Evolutionary conservation across 768 basidiomycete species (phyloP), one percentile per base, ranked within the genome.

Genomic region (Galerina sulciceps): DNA sequence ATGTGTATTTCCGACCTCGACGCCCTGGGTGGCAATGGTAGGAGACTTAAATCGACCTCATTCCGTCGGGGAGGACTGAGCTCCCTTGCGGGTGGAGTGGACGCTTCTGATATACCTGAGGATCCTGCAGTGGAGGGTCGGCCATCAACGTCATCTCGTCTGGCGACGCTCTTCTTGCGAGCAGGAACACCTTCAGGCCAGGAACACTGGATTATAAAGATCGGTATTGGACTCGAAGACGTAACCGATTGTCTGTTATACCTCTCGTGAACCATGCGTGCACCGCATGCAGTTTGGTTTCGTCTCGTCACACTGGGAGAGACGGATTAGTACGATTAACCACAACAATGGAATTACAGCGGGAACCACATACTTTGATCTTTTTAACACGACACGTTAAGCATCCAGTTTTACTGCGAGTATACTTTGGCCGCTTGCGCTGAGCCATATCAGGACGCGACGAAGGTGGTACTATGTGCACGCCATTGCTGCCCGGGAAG

Each of bases 371-470:
- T 62, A 91, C 92, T 85, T 97, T 97, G 69, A 98, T 93, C 81
- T 96, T 93, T 81, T 96, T 95, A 61, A 87, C 85, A 66, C 95
- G 85, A 82, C 95, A 98, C 42, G 93, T 95, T 70, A 96, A 76
- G 71, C 95, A 98, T 20, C 95, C 95, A 1, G 94, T 94, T 78
- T 96, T 95, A 75, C 91, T 93, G 66, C 95, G 85, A 61, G 92
- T 94, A 67, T 96, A 96, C 80, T 97, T 97, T 48, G 92, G 93
- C 36, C 92, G 88, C 71, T 92, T 93, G 58, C 91, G 83, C 66
- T 82, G 79, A 14, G 79, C 67, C 22, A 79, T 58, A 47, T 86
- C 89, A 36, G 73, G 75, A 51, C 82, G 80, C 53, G 81, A 72
- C 20, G 79, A 79, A 3, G 81, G 76, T 10, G 80, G 69, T 56